These are phyloP conservation scores for Wickerhamiella shivajii DNA, from an alignment of 805 yeast species.

Conservation along the genomic window DNA sequence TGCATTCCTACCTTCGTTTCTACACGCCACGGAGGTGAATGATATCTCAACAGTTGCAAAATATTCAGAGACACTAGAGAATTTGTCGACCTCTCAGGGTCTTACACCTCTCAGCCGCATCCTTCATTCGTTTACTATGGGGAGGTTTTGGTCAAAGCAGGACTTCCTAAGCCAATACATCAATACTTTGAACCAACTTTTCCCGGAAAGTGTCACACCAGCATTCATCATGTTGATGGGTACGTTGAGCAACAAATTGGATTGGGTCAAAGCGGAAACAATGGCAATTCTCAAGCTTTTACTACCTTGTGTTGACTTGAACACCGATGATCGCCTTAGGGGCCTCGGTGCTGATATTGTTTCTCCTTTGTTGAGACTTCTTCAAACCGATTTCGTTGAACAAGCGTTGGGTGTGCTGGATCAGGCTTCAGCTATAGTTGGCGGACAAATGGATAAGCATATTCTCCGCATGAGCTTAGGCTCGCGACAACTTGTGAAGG, in stretches of 20 bases:
- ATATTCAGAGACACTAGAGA: conserved; percentile 36
- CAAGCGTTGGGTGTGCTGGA: conserved; percentile 83
- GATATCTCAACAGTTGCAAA: conserved; percentile 36
- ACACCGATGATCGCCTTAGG: conserved; percentile 51
- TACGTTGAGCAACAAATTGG: conserved; percentile 54
- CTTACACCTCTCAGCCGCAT: conserved; percentile 40
- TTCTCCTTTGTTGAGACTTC: conserved; percentile 69
- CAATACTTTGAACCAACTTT: conserved; percentile 49
- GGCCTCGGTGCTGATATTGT: conserved; percentile 93
- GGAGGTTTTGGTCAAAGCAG: conserved; percentile 73
- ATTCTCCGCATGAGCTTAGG: conserved; percentile 87
- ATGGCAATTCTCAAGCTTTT: conserved; percentile 60
- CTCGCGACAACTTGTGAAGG: conserved; percentile 58
- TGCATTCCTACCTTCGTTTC: conserved; percentile 69
- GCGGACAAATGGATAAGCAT: conserved; percentile 81
- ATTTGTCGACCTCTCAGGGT: conserved; percentile 1
- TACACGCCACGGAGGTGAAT: conserved; percentile 53
- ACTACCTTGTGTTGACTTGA: conserved; percentile 64
- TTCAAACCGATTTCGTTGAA: conserved; percentile 74
- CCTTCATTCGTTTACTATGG: conserved; percentile 59
- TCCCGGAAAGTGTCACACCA: conserved; percentile 62
- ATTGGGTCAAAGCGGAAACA: conserved; percentile 72
- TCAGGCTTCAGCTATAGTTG: conserved; percentile 70
- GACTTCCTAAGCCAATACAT: conserved; percentile 78
- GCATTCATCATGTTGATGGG: conserved; percentile 66